Evolutionary conservation across 192 early-diverging fungal genomes (phyloP).

Genomic region (Rhizophagus prolifer): DNA sequence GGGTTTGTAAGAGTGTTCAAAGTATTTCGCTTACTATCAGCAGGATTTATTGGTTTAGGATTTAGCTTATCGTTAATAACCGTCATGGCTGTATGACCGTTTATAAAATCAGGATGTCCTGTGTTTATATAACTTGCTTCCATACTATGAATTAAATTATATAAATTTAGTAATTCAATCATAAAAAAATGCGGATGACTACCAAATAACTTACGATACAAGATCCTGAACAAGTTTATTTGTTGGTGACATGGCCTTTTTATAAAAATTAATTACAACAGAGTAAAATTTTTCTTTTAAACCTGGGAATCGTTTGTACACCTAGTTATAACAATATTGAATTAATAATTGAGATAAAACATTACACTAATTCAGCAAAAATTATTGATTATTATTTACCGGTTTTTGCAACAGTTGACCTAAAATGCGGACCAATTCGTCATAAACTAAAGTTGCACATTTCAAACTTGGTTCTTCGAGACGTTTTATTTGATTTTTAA

Average conservation of each 20-base stretch:
- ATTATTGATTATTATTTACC: slow-evolving; percentile 36
- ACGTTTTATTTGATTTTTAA: slow-evolving; percentile 98
- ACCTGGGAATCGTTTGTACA: slow-evolving; percentile 95
- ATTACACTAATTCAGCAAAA: not conserved
- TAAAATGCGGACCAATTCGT: slow-evolving; percentile 96
- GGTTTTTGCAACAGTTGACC: slow-evolving; percentile 89
- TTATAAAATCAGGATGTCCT: slow-evolving; percentile 97
- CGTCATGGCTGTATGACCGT: slow-evolving; percentile 93
- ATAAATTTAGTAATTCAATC: not conserved
- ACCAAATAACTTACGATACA: slow-evolving; percentile 62
- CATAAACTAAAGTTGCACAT: slow-evolving; percentile 94
- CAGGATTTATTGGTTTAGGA: slow-evolving; percentile 55
- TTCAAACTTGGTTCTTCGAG: slow-evolving; percentile 97
- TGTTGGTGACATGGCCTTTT: slow-evolving; percentile 86
- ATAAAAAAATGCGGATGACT: not conserved
- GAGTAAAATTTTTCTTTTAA: slow-evolving; percentile 91
- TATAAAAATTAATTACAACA: slow-evolving; percentile 92
- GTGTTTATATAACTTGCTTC: slow-evolving; percentile 99
- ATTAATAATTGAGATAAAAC: not conserved
- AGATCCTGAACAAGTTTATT: slow-evolving; percentile 94
- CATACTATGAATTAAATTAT: slow-evolving; percentile 54
- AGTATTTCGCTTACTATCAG: slow-evolving; percentile 39
- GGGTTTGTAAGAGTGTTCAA: slow-evolving; percentile 32
- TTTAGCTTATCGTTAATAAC: slow-evolving; percentile 86
- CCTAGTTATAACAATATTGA: slow-evolving; percentile 35